Evolutionary conservation across 495 filamentous ascomycete genomes (phyloP), one percentile per base, ranked within the genome.

Genomic region (Daldinia loculata): DNA sequence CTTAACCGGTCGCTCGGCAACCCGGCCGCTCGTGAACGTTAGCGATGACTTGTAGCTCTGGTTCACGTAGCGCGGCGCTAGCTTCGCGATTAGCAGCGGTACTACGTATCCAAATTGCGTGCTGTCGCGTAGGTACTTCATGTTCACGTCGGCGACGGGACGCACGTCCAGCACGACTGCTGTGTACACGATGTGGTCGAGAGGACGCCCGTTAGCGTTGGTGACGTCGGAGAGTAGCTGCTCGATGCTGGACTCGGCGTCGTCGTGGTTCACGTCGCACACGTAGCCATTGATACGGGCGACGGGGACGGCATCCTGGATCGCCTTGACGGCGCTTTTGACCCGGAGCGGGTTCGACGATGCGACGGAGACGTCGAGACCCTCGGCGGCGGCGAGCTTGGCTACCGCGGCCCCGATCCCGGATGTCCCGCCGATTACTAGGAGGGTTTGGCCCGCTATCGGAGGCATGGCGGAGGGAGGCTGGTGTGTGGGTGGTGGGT

Each of bases 131-230:
- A 87, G 74, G 50, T 72, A 56, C 2, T 76, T 75, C 24, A 80
- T 60, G 0, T 74, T 77, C 4, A 80, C 60, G n/a, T 84, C 79
- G 2, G 71, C 22, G 6, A 87, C 36, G 17, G 80, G 78, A 0
- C 69, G 66, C 12, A 80, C 57, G 14, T 73, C 59, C 0, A 82
- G 72, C 0, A 61, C 59, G 29, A 84, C 86, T 0, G 87, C 87
- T 0, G 87, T 89, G 78, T 81, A 87, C 52, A 85, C 81, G 48
- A 90, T 76, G 65, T 90, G 88, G 69, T 90, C 81, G 34, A 89
- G 61, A n/a, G 76, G 78, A 27, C 77, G 45, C 56, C 74, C 56
- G 14, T 56, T 68, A 3, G 57, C 55, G 11, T 17, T 36, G 27
- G 30, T 30, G 2, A 65, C 75, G 32, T 79, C 75, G 2, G 81